Conservation (phyloP, 2,329 filamentous ascomycete species). For the Ascocoryne sarcoides region DNA sequence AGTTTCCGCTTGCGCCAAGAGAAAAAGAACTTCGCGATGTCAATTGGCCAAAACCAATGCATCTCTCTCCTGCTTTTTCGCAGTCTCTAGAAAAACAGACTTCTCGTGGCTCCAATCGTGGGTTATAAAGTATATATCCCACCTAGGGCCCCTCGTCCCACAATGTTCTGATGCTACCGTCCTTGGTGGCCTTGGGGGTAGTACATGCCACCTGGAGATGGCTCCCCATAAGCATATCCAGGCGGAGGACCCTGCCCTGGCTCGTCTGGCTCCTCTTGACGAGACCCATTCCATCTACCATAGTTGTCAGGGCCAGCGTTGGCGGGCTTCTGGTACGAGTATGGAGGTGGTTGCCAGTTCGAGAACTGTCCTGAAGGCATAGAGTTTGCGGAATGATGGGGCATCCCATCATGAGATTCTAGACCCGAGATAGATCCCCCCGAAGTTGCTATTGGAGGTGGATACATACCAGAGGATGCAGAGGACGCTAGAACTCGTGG, state of each 20-base stretch:
- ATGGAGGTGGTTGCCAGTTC: slow-evolving; percentile 22
- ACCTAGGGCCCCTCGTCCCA: no score
- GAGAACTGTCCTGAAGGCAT: slow-evolving; percentile 17
- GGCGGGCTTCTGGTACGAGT: slow-evolving; percentile 22
- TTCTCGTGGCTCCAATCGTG: no score
- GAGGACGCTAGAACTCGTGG: slow-evolving; percentile 18
- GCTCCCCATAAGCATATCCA: slow-evolving; percentile 20
- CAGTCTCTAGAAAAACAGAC: no score
- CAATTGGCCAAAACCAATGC: no score
- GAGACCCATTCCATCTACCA: slow-evolving; percentile 17
- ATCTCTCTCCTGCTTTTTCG: no score
- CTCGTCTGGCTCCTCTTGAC: slow-evolving; percentile 13
- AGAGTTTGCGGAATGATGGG: slow-evolving; percentile 19
- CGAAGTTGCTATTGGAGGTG: slow-evolving; percentile 20
- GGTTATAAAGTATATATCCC: no score
- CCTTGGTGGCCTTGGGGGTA: slow-evolving; percentile 22
- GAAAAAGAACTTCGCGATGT: no score
- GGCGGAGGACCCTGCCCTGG: slow-evolving; percentile 12
- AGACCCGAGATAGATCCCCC: slow-evolving; percentile 13
- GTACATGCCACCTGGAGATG: slow-evolving; percentile 16
- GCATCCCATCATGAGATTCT: slow-evolving; percentile 14
- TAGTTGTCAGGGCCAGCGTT: slow-evolving; percentile 19
- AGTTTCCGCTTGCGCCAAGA: no score
- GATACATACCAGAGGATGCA: slow-evolving; percentile 22
- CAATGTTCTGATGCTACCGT: no score